Evolutionary conservation across 441 rosid genomes (phyloP), one percentile per base, ranked within the genome.

Genomic region (Mallotus japonicus): DNA sequence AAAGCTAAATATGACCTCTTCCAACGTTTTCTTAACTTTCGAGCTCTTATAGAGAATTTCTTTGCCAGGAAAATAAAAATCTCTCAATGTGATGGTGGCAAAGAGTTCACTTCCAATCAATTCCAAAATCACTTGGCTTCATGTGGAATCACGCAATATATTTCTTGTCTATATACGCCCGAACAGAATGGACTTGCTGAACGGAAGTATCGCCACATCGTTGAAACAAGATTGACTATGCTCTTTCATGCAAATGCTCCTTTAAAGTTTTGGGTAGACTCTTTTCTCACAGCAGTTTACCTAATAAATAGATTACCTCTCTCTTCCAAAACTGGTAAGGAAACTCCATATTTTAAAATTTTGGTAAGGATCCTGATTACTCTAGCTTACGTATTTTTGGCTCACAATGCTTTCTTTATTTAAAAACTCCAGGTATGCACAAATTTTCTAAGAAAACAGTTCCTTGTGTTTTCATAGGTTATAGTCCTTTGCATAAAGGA

Each of bases 81-180:
- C 0, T 34, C 2, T 34, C 37, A 34, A 34, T 34, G 37, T 34
- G 37, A 34, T 34, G 37, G 37, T 34, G 37, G 37, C 3, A 2
- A 3, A 34, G 37, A 34, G 37, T 34, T 34, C 2, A 34, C 37
- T 34, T 34, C 3, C 61, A n/a, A 57, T 57, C 61, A 57, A 57
- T n/a, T 57, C 61, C 16, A 57, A 57, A 57, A 57, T 57, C 61
- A 57, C 32, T 57, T 57, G 20, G 61, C 61, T 17, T 57, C 6
- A 57, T 57, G 6, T 57, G 22, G 65, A 32, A 62, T 62, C 19
- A 32, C 8, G 34, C 65, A 37, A 7, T 3, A 62, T 7, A 34
- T 62, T 62, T 62, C 19, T 62, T 32, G 42, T 8, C 65, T 22
- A 32, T 37, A 34, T 34, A 62, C 20, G 19, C 57, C 20, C 0